A percentile compares a stretch with the other conserved stretches of the same genome.
Conservation (phyloP, 306 rosid species). For the Castanea mollissima region DNA sequence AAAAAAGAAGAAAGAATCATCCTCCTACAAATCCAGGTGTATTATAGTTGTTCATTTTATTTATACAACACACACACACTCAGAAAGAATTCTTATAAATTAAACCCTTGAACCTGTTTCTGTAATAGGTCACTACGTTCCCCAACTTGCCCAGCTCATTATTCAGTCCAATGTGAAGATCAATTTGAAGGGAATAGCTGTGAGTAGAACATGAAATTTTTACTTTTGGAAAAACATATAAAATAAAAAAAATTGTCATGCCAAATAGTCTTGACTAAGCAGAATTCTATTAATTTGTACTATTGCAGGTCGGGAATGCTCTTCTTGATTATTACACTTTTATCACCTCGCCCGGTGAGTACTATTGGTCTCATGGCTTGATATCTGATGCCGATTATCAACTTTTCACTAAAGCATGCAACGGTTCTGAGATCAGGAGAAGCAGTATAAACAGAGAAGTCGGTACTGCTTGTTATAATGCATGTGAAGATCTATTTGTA, state of each 20-base stretch:
- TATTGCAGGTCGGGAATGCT: conserved; percentile 41
- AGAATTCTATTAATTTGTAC: background rate
- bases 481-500: background rate
- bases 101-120: background rate
- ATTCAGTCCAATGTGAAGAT: conserved; percentile 21
- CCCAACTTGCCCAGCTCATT: conserved; percentile 50
- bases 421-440: conserved; percentile 10
- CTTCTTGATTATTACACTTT: conserved; percentile 30
- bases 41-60: no score
- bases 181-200: conserved; percentile 43
- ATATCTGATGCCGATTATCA: conserved; percentile 27
- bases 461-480: conserved; percentile 8
- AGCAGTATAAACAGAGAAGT: background rate
- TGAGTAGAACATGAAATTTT: conserved; percentile 17
- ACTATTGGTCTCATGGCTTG: conserved; percentile 40
- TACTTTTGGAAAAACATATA: background rate
- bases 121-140: conserved; percentile 41
- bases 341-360: conserved; percentile 20
- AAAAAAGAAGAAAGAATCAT: no score
- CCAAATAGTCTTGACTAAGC: background rate
- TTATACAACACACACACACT: no score
- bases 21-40: no score
- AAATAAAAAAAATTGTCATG: background rate
- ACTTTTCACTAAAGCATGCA: conserved; percentile 17
- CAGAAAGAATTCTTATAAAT: background rate